Conservation (phyloP, 139 green algal species). For the Diplosphaera chodatii region DNA sequence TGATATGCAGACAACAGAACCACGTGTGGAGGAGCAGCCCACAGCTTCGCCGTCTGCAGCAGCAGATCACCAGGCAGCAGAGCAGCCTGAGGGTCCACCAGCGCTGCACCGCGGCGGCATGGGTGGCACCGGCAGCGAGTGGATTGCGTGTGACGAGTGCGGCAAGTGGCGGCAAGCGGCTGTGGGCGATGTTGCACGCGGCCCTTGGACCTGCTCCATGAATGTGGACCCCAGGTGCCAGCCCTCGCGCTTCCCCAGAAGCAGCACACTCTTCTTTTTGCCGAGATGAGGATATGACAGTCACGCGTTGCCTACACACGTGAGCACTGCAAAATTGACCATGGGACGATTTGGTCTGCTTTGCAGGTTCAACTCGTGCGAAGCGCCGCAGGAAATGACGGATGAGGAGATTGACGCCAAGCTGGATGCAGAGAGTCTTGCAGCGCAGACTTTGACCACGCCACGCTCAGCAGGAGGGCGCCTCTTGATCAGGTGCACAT, state of each 20-base stretch:
- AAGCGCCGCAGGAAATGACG: conserved; percentile 18
- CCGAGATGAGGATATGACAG: too few relatives aligned
- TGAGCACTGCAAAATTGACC: too few relatives aligned
- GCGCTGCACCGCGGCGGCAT: background rate
- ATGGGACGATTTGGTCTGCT: background rate
- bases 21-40: too few relatives aligned
- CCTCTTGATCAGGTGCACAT: background rate
- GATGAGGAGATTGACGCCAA: conserved; percentile 26
- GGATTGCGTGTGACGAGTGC: conserved; percentile 24
- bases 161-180: conserved; percentile 20
- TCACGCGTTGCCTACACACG: too few relatives aligned
- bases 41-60: too few relatives aligned
- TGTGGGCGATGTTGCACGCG: background rate
- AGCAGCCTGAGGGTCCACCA: background rate
- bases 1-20: too few relatives aligned
- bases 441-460: background rate
- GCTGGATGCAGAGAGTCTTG: conserved; percentile 9
- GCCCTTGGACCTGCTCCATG: conserved; percentile 15
- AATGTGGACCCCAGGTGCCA: conserved; percentile 13
- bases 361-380: conserved; percentile 7
- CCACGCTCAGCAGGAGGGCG: background rate
- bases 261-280: too few relatives aligned
- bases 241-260: too few relatives aligned
- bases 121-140: background rate
- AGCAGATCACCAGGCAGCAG: too few relatives aligned